Evolutionary conservation across 441 rosid species (phyloP).

Genomic region (Populus tomentosa): DNA sequence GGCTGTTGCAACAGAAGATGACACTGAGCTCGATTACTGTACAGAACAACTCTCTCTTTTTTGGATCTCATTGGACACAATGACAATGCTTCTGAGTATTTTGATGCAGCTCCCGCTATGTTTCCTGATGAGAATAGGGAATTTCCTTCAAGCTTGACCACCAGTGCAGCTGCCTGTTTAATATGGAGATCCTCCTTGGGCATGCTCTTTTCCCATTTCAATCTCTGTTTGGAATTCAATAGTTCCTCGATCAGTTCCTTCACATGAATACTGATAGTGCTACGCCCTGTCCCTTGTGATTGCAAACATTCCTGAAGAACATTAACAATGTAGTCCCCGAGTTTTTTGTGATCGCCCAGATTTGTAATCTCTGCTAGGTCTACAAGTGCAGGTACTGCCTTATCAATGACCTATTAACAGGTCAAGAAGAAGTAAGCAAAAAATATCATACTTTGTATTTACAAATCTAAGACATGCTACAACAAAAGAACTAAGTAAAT

Average conservation of each 20-base stretch:
- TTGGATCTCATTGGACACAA: conserved; percentile 91
- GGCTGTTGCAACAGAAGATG: conserved; percentile 91
- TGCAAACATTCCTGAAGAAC: conserved; percentile 79
- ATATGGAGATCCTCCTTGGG: conserved; percentile 95
- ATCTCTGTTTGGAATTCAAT: conserved; percentile 58
- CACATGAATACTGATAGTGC: conserved; percentile 36
- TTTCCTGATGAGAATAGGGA: conserved; percentile 95
- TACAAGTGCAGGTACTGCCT: conserved; percentile 71
- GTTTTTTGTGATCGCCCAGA: conserved; percentile 89
- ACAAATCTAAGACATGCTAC: background rate
- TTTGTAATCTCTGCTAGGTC: conserved; percentile 79
- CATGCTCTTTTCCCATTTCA: conserved; percentile 90
- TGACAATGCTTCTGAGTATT: conserved; percentile 85
- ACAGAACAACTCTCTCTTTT: conserved; percentile 87
- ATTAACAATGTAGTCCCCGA: conserved; percentile 73
- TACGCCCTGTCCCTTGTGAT: conserved; percentile 49
- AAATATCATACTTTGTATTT: background rate
- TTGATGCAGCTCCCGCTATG: conserved; percentile 77
- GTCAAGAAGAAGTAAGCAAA: background rate
- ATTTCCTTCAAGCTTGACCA: conserved; percentile 96
- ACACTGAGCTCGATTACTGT: conserved; percentile 95
- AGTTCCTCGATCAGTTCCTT: conserved; percentile 71
- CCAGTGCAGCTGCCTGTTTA: conserved; percentile 90
- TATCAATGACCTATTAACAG: conserved; percentile 53
- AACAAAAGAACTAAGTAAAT: background rate